Evolutionary conservation across 2,329 filamentous ascomycete species (phyloP).

Genomic region (Amphichorda felina): DNA sequence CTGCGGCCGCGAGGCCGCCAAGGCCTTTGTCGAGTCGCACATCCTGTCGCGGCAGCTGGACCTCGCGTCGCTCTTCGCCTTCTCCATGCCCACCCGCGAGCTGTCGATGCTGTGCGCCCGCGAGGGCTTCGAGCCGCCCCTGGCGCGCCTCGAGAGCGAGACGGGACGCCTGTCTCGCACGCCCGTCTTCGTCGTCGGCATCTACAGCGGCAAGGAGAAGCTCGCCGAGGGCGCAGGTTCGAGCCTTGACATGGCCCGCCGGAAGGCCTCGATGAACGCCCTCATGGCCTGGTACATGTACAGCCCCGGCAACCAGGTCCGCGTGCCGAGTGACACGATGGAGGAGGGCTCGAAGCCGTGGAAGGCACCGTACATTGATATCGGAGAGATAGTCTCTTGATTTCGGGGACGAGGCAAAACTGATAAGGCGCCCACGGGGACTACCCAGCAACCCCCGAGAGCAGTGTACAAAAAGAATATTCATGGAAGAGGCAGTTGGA

Average conservation of each 20-base stretch:
- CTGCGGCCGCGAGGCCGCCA: slow-evolving; percentile 64
- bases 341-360: slow-evolving; percentile 47
- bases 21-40: slow-evolving; percentile 74
- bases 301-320: slow-evolving; percentile 55
- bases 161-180: slow-evolving; percentile 76
- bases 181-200: slow-evolving; percentile 87
- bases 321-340: slow-evolving; percentile 60
- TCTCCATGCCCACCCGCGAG: slow-evolving; percentile 75
- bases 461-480: neutral
- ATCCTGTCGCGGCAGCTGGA: slow-evolving; percentile 71
- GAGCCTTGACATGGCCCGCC: slow-evolving; percentile 65
- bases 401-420: slow-evolving; percentile 6
- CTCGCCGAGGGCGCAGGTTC: slow-evolving; percentile 80
- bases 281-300: slow-evolving; percentile 97
- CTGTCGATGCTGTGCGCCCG: slow-evolving; percentile 71
- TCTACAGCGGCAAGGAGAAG: slow-evolving; percentile 85
- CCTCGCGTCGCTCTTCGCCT: slow-evolving; percentile 68
- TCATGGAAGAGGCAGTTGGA: neutral
- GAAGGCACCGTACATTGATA: slow-evolving; percentile 57
- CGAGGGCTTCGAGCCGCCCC: slow-evolving; percentile 78
- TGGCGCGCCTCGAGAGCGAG: slow-evolving; percentile 81
- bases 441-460: neutral
- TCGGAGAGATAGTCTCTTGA: slow-evolving; percentile 52
- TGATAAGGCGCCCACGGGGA: neutral
- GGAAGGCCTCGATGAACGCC: slow-evolving; percentile 70